Conservation (phyloP, 2,329 filamentous ascomycete genomes). For the Ascochyta viciae-villosae region DNA sequence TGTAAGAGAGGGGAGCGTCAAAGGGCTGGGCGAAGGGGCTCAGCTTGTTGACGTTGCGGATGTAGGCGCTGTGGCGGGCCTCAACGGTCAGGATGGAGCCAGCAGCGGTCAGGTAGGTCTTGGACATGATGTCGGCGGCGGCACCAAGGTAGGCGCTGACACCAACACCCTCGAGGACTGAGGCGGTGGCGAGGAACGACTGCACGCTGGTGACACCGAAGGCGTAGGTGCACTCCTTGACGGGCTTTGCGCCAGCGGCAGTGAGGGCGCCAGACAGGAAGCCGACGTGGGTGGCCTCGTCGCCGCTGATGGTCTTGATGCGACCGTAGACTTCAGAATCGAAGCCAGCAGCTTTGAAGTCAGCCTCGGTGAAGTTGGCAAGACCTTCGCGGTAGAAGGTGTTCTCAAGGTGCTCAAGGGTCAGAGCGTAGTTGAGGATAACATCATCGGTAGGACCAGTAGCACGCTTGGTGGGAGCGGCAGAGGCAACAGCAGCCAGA, state of each 20-base stretch:
- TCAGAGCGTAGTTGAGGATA: constrained; percentile 55
- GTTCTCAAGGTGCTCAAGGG: constrained; percentile 61
- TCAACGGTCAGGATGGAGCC: constrained; percentile 71
- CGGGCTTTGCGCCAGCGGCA: constrained; percentile 58
- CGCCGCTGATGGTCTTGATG: constrained; percentile 62
- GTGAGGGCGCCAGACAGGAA: constrained; percentile 59
- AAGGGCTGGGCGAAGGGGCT: constrained; percentile 66
- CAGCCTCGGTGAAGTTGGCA: constrained; percentile 57
- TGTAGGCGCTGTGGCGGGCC: constrained; percentile 68
- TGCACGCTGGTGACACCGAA: constrained; percentile 60
- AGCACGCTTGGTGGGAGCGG: constrained; percentile 37
- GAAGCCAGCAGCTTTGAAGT: constrained; percentile 38
- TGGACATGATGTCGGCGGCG: constrained; percentile 63
- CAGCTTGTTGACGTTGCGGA: constrained; percentile 59
- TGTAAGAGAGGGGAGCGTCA: constrained; percentile 64
- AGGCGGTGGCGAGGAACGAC: constrained; percentile 61
- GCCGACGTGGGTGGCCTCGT: constrained; percentile 65
- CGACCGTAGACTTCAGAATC: constrained; percentile 63
- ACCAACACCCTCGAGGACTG: constrained; percentile 64
- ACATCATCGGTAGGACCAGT: constrained; percentile 30
- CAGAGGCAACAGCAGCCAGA: constrained; percentile 14
- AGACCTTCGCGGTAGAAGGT: constrained; percentile 69
- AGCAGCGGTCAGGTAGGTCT: constrained; percentile 66
- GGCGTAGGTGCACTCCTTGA: constrained; percentile 62
- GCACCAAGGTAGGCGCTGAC: constrained; percentile 69